Base-by-base conservation (phyloP, 1,284 basidiomycete species). In the Ustilago lituana region DNA sequence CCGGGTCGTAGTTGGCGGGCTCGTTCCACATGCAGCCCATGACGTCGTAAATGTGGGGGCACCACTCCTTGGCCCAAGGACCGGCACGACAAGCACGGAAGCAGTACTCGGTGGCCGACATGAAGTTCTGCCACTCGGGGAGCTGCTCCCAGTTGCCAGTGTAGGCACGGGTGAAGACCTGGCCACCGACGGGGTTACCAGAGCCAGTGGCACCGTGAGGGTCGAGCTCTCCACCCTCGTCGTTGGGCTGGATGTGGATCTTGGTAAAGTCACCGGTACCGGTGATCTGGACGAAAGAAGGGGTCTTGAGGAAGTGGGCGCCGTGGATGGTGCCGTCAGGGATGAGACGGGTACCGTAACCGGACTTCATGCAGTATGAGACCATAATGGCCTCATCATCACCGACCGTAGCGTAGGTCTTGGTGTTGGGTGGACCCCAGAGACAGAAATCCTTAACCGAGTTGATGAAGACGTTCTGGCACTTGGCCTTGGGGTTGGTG, bases 271-370 rank as follows among this genome's bases (percentile, higher is more conserved):
- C 78, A 32, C 82, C 82, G n/a, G 45, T 45, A 55, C 88, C 90
- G 47, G 88, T 89, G 61, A 90, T 82, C 80, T 91, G 89, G 26
- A 91, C 85, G 76, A 88, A 91, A 78, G 89, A 87, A 19, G 76
- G 87, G 4, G 91, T 87, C 79, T 87, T 84, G 64, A 88, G 84
- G 74, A 88, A 88, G 82, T 91, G 90, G 24, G 88, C 91, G 54
- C 88, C 88, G 19, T 84, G 85, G 79, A 93, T 87, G 23, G 90
- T 84, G 29, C 90, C 91, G 61, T 88, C 86, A 22, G 91, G 92
- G 70, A 94, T 91, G 63, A 91, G 82, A 51, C 89, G 88, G 14
- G 89, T 88, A 52, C 53, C 67, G 57, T 70, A 66, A 24, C 74
- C 74, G 7, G 61, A 84, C 84, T 89, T 86, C 37, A 85, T 84